Conservation (phyloP, 768 basidiomycete genomes). For the Tulasnella sp. region DNA sequence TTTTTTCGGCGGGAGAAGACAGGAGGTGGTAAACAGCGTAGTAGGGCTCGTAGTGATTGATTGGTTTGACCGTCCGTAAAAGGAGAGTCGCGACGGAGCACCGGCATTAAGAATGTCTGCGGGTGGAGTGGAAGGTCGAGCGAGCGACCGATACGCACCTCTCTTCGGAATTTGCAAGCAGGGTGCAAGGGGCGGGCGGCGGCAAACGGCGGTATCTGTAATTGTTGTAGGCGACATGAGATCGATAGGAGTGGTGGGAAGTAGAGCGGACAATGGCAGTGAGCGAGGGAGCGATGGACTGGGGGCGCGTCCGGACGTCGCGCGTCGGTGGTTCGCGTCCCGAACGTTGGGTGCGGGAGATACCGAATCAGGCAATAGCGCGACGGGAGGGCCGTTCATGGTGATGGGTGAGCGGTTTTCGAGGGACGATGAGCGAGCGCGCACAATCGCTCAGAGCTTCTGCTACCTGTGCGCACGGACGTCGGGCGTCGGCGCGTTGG, state of each 20-base stretch:
- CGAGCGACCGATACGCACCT: not conserved
- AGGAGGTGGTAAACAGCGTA: not conserved
- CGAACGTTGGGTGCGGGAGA: slow-evolving; percentile 2
- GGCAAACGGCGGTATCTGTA: slow-evolving; percentile 1
- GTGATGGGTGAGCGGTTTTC: not conserved
- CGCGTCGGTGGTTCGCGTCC: slow-evolving; percentile 11
- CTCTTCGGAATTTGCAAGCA: not conserved
- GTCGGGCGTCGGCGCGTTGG: not conserved
- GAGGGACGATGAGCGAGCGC: not conserved
- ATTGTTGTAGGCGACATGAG: not conserved
- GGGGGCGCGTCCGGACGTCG: not conserved
- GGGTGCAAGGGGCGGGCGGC: not conserved
- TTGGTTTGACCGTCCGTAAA: not conserved
- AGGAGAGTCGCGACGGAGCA: slow-evolving; percentile 1
- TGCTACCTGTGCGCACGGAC: not conserved
- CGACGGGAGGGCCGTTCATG: not conserved
- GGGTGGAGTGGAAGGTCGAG: not conserved
- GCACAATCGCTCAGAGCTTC: not conserved
- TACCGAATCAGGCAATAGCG: not conserved
- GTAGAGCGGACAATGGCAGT: slow-evolving; percentile 13
- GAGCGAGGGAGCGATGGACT: not conserved
- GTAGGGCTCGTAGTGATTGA: not conserved
- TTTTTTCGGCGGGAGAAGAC: slow-evolving; percentile 7
- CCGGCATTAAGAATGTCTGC: slow-evolving; percentile 8
- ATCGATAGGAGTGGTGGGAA: not conserved